phyloP scores from a whole-genome alignment of 495 filamentous ascomycete genomes.

The Penicillium silybi region DNA sequence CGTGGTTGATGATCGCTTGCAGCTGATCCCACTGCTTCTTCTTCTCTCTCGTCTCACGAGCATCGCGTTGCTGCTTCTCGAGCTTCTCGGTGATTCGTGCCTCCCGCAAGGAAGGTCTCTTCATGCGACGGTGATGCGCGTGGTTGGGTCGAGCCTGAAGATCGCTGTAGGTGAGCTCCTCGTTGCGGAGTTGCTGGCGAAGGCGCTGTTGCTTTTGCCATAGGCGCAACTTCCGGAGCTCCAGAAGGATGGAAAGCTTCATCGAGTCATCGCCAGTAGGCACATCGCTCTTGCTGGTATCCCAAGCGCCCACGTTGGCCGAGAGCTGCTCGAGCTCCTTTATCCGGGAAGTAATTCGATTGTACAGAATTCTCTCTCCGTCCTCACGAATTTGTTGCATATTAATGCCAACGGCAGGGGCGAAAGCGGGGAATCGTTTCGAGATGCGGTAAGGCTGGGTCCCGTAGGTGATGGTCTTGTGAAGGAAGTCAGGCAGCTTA shows the following conservation, averaged over 20 bases:
- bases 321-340: constrained; percentile 75
- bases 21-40: constrained; percentile 93
- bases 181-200: constrained; percentile 77
- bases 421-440: constrained; percentile 75
- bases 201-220: constrained; percentile 80
- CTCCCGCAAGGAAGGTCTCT: constrained; percentile 94
- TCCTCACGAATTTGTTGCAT: constrained; percentile 78
- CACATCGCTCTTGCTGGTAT: constrained; percentile 65
- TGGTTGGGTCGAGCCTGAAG: constrained; percentile 57
- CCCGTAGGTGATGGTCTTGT: constrained; percentile 66
- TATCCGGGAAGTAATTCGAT: constrained; percentile 79
- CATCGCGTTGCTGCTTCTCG: constrained; percentile 96
- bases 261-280: constrained; percentile 73
- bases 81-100: constrained; percentile 96
- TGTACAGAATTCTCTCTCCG: constrained; percentile 81
- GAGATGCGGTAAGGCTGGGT: constrained; percentile 69
- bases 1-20: constrained; percentile 64
- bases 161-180: constrained; percentile 81
- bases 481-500: constrained; percentile 59
- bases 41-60: constrained; percentile 88
- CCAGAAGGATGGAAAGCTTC: constrained; percentile 49
- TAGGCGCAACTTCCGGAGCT: constrained; percentile 47
- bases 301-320: constrained; percentile 79
- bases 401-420: constrained; percentile 70
- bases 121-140: constrained; percentile 81